A percentile compares a stretch with the other conserved stretches of the same genome.
These are phyloP conservation scores for Lagerstroemia speciosa DNA, from an alignment of 345 rosid species.

Conservation along the genomic window DNA sequence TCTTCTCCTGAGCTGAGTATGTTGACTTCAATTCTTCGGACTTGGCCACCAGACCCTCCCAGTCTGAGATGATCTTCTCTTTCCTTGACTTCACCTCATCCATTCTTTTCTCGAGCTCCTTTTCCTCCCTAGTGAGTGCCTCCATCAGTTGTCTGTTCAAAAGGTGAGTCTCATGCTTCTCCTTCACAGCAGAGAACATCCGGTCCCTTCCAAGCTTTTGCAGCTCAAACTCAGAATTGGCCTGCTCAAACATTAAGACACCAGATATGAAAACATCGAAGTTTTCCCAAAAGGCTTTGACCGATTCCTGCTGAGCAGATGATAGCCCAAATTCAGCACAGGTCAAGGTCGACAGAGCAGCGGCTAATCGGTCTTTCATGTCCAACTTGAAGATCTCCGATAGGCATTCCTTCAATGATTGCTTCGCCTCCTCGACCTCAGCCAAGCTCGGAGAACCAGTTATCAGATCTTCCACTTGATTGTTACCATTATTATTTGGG, in stretches of 20 bases:
- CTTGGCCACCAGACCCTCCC: conserved; percentile 9
- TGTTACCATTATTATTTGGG: neutral
- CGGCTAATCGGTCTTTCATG: neutral
- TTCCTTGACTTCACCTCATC: neutral
- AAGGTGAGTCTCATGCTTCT: conserved; percentile 7
- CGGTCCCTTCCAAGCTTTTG: conserved; percentile 10
- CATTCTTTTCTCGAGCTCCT: neutral
- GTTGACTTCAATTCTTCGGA: conserved; percentile 5
- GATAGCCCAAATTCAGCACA: conserved; percentile 1
- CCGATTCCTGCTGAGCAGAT: conserved; percentile 1
- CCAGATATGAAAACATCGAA: conserved; percentile 10
- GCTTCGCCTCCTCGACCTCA: conserved; percentile 9
- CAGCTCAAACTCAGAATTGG: conserved; percentile 9
- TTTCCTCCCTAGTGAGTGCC: neutral
- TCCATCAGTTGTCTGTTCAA: neutral
- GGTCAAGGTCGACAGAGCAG: conserved; percentile 5
- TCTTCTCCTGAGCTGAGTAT: conserved; percentile 8
- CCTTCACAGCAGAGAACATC: conserved; percentile 6
- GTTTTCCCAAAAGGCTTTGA: conserved; percentile 8
- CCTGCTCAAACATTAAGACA: conserved; percentile 7
- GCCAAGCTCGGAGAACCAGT: conserved; percentile 5
- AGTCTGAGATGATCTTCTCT: conserved; percentile 5
- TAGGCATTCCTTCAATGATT: conserved; percentile 6
- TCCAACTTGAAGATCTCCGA: conserved; percentile 4
- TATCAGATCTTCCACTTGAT: neutral